Percentiles rank a stretch among this genome's conserved stretches.
phyloP scores from a whole-genome alignment of 2,329 filamentous ascomycete species.

The Colletotrichum sp. region DNA sequence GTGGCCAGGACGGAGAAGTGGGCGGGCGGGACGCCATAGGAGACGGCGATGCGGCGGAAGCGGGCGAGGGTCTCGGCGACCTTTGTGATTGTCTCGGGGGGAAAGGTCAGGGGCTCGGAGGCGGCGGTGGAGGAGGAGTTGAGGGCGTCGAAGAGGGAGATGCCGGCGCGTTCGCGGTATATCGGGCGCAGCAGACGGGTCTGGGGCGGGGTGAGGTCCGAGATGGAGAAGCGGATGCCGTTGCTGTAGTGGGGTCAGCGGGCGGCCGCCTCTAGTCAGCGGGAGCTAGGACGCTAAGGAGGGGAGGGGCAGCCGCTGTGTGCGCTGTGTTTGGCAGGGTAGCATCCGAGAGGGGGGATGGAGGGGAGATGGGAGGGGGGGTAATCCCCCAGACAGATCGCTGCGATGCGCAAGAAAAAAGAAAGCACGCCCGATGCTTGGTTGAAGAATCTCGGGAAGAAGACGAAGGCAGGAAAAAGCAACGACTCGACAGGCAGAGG shows the following conservation, averaged over 20 bases:
- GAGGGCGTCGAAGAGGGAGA: conserved; percentile 86
- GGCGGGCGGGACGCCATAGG: conserved; percentile 67
- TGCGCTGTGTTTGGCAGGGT: conserved; percentile 4
- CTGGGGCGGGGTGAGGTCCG: conserved; percentile 73
- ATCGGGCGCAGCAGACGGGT: conserved; percentile 77
- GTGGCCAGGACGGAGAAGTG: conserved; percentile 83
- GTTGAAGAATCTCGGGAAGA: background rate
- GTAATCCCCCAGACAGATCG: background rate
- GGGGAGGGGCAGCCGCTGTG: background rate
- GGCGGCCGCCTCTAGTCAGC: background rate
- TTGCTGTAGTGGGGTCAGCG: conserved; percentile 61
- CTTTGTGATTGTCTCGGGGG: conserved; percentile 61
- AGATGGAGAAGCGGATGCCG: conserved; percentile 91
- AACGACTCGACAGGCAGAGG: background rate
- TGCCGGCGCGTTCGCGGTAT: conserved; percentile 77
- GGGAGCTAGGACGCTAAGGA: background rate
- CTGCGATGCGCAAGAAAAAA: background rate
- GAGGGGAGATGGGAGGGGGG: background rate
- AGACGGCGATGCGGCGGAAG: conserved; percentile 74
- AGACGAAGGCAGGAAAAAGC: background rate
- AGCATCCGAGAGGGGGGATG: background rate
- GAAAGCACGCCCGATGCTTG: background rate
- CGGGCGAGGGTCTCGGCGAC: conserved; percentile 71
- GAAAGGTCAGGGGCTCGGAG: conserved; percentile 43
- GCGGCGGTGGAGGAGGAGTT: conserved; percentile 49